These are phyloP conservation scores for Aspergillus hancockii DNA, from an alignment of 495 filamentous ascomycete genomes.

Conservation along the genomic window DNA sequence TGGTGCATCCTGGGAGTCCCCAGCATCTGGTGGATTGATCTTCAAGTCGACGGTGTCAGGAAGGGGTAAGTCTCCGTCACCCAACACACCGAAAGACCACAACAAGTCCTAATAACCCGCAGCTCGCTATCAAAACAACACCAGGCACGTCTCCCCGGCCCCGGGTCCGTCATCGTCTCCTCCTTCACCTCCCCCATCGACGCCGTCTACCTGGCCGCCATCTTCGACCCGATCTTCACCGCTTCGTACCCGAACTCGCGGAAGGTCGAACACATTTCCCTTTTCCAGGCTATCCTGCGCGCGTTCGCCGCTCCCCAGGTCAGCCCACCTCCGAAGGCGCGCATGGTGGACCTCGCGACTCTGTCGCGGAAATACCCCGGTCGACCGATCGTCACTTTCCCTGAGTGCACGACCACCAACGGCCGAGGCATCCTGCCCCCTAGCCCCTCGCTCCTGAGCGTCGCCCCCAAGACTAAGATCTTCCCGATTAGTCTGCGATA, in stretches of 20 bases:
- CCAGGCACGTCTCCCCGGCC: slow-evolving; percentile 67
- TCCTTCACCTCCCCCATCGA: slow-evolving; percentile 92
- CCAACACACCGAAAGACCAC: background rate
- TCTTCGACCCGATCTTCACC: slow-evolving; percentile 95
- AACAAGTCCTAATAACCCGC: background rate
- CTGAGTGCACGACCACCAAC: slow-evolving; percentile 92
- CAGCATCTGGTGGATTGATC: slow-evolving; percentile 96
- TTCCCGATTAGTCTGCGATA: slow-evolving; percentile 91
- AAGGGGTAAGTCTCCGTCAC: slow-evolving; percentile 60
- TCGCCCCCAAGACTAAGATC: slow-evolving; percentile 65
- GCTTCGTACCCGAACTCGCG: slow-evolving; percentile 71
- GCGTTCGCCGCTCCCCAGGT: slow-evolving; percentile 65
- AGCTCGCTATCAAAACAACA: slow-evolving; percentile 61
- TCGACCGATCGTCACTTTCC: slow-evolving; percentile 80
- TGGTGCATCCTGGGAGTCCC: slow-evolving; percentile 86
- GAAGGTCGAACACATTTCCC: slow-evolving; percentile 72
- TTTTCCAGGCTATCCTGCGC: slow-evolving; percentile 69
- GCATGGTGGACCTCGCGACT: slow-evolving; percentile 58
- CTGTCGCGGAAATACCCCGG: slow-evolving; percentile 68
- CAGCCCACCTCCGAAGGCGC: slow-evolving; percentile 45
- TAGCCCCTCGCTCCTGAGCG: slow-evolving; percentile 67
- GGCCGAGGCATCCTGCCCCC: slow-evolving; percentile 87
- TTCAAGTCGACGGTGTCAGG: slow-evolving; percentile 93
- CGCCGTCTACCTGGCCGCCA: slow-evolving; percentile 90
- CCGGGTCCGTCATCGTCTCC: slow-evolving; percentile 78